Evolutionary conservation across 2,329 filamentous ascomycete genomes (phyloP), one percentile per base, ranked within the genome.

Genomic region (Emergomyces pasteurianus): DNA sequence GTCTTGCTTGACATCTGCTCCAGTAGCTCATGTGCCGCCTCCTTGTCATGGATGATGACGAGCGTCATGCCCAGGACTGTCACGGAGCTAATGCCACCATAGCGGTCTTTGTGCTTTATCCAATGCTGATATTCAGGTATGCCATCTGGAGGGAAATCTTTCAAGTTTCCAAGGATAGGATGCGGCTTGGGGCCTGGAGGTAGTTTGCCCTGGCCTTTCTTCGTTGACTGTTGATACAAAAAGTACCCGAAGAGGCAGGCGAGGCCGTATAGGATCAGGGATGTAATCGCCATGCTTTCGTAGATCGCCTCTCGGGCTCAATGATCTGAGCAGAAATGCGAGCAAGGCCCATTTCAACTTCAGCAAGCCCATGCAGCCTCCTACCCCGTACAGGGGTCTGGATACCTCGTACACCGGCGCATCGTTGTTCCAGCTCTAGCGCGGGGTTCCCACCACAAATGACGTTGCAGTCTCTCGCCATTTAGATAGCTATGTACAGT

Each of bases 121-220:
- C 77, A 79, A 59, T 79, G 76, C 23, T 72, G 62, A 66, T 70
- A 76, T 58, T 79, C 77, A 9, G 70, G 72, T 46, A 63, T 63
- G 0, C 71, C 72, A 9, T 69, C 60, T 0, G 72, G 67, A 0
- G 80, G 80, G 12, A 83, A 68, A 63, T 83, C 79, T 0, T 65
- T 63, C 18, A 82, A 63, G 64, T 83, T 83, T 3, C 81, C 81
- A 3, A 83, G 36, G 0, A 83, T 16, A 0, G 79, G 79, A 7
- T 78, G 66, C 0, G 73, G 74, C 43, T 72, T 79, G 0, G 81
- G 81, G 0, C 81, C 81, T 1, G 81, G 81, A 0, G 80, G 81
- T 0, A 80, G 67, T 1, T 21, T 57, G 34, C n/a, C 21, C 52
- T 8, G 43, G 23, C 26, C 52, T 34, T 63, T 58, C 40, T 62